Base-by-base conservation (phyloP, 257 asterid genomes). In the Lycium barbarum region DNA sequence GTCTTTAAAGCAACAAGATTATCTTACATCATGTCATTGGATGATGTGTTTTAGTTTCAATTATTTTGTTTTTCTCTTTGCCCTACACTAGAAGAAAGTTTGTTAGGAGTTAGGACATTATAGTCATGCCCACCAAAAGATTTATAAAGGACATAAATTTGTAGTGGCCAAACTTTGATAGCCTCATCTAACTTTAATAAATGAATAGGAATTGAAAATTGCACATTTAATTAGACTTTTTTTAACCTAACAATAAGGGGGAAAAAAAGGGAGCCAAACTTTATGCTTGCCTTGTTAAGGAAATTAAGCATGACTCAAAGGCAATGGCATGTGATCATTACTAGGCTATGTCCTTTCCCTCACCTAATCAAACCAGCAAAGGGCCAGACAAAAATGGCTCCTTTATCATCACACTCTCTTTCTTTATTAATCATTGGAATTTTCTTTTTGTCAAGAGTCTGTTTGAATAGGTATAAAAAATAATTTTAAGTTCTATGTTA, bases 91-190 rank as follows among this genome's bases (percentile, higher is more conserved):
- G 49, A 76, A 76, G 65, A 76, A 76, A 84, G 79, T 81, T 82
- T 47, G 88, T 87, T 87, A 80, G 15, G 63, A 76, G 88, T 87
- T 87, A 80, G 15, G 63, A 76, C 65, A n/a, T 5, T 40, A 11
- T 38, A 47, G 45, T 67, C 73, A 82, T 20, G 45, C 22, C 84
- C 10, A 81, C 68, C 80, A 45, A 78, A 79, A 33, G 13, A 40
- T 81, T 78, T 45, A 33, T 40, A 47, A 63, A 57, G 84, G 84
- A 67, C 65, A 26, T 8, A 76, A 18, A 55, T 83, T 35, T 83
- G 38, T 67, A 40, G 73, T 43, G 62, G 71, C 86, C 88, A 67
- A 55, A 26, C 83, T 55, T 84, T 66, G 80, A 17, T 53, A 66
- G 18, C 83, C 73, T 58, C 54, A 59, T 3, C 89, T 20, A 57